These are phyloP conservation scores for Penicillium pulvis DNA, from an alignment of 495 filamentous ascomycete genomes.

Conservation along the genomic window DNA sequence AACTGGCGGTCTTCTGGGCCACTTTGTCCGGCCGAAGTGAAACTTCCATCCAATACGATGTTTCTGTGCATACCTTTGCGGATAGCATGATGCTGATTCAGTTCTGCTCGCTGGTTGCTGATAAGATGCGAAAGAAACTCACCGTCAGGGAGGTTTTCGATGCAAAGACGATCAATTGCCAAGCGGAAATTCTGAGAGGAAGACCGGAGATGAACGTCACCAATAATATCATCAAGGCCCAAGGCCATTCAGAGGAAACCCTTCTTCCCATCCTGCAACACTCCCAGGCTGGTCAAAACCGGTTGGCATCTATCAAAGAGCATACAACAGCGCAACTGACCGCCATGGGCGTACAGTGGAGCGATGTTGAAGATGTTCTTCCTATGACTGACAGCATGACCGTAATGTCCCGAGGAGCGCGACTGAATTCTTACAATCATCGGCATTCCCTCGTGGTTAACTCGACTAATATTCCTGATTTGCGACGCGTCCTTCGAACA, in stretches of 20 bases:
- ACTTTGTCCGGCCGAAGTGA: constrained; percentile 8
- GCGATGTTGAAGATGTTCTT: constrained; percentile 9
- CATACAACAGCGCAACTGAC: not conserved
- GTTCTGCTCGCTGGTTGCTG: constrained; percentile 5
- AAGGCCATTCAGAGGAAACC: not conserved
- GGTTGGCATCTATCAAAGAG: not conserved
- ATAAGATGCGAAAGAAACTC: not conserved
- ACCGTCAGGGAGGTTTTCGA: constrained; percentile 2
- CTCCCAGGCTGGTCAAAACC: not conserved
- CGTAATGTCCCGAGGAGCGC: not conserved
- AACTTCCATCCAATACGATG: constrained; percentile 10
- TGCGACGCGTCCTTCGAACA: not conserved
- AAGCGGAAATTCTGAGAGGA: not conserved
- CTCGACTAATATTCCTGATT: too few species aligned
- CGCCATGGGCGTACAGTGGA: constrained; percentile 6
- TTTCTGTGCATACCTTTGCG: constrained; percentile 13
- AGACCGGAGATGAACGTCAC: not conserved
- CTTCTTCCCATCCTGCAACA: not conserved
- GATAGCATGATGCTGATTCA: constrained; percentile 25
- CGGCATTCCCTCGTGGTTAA: not conserved
- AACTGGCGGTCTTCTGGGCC: constrained; percentile 12
- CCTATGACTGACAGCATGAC: constrained; percentile 8
- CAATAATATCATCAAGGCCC: not conserved
- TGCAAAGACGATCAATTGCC: not conserved
- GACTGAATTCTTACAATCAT: not conserved